Conservation (phyloP, 2,329 filamentous ascomycete species). For the Aspergillus sergii region DNA sequence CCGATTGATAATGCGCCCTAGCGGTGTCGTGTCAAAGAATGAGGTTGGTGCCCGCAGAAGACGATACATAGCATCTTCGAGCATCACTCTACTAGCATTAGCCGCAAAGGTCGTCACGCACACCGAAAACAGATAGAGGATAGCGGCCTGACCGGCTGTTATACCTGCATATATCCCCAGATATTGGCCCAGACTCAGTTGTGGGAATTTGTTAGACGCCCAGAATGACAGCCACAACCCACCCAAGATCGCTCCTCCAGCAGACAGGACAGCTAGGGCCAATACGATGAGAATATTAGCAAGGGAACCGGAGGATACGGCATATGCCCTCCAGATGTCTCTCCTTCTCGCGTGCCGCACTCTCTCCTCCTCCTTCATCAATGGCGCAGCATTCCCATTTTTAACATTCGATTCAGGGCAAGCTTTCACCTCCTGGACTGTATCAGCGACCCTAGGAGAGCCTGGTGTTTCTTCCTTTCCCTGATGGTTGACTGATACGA, state of each 20-base stretch:
- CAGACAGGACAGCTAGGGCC: neutral
- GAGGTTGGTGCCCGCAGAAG: constrained; percentile 74
- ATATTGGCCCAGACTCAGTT: constrained; percentile 61
- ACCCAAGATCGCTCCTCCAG: neutral
- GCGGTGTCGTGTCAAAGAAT: constrained; percentile 95
- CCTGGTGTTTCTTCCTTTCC: no score
- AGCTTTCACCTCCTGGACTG: no score
- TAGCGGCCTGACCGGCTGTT: constrained; percentile 68
- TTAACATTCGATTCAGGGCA: no score
- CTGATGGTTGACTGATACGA: no score
- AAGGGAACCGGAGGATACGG: no score
- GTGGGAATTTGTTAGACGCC: neutral
- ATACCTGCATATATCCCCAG: constrained; percentile 72
- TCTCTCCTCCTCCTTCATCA: neutral
- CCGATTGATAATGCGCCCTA: constrained; percentile 93
- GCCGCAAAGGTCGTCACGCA: constrained; percentile 78
- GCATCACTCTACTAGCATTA: constrained; percentile 76
- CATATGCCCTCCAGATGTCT: neutral
- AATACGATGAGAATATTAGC: neutral
- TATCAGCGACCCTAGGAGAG: no score
- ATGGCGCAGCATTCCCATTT: neutral
- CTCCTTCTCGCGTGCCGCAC: neutral
- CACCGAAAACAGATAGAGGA: constrained; percentile 82
- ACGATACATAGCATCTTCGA: constrained; percentile 75
- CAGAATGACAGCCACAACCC: neutral